These are phyloP conservation scores for Aspergillus avenaceus DNA, from an alignment of 495 filamentous ascomycete species.

Conservation along the genomic window DNA sequence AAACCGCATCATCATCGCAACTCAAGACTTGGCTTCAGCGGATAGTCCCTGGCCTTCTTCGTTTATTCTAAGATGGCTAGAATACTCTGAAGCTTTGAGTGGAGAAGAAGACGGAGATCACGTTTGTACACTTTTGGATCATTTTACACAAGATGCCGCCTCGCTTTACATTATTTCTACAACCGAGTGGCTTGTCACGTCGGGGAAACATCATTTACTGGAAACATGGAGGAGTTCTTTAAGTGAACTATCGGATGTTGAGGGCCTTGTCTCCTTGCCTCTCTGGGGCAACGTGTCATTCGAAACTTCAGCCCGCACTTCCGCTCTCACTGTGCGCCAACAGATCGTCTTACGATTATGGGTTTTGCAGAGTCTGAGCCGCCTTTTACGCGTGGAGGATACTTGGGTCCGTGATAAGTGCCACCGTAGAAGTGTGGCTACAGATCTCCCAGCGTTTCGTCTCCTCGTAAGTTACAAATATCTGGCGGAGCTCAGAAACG, in stretches of 20 bases:
- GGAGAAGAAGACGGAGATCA: constrained; percentile 6
- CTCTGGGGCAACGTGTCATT: constrained; percentile 23
- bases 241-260: constrained; percentile 13
- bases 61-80: constrained; percentile 28
- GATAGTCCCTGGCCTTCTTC: constrained; percentile 20
- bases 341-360: constrained; percentile 37
- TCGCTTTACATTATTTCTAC: constrained; percentile 27
- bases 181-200: constrained; percentile 28
- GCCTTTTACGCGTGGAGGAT: no score
- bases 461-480: constrained; percentile 32
- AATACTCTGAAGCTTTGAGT: constrained; percentile 5
- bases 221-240: constrained; percentile 33
- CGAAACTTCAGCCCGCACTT: not conserved
- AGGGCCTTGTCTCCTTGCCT: constrained; percentile 19
- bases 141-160: constrained; percentile 20
- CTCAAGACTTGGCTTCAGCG: constrained; percentile 14
- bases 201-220: constrained; percentile 15
- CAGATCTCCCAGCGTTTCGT: constrained; percentile 21
- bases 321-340: constrained; percentile 13
- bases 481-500: constrained; percentile 1
- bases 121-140: constrained; percentile 16
- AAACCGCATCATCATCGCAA: constrained; percentile 27
- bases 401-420: no score
- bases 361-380: constrained; percentile 29
- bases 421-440: no score